Evolutionary conservation across 352 stramenopile genomes (phyloP).

Genomic region (Phytophthora syringae): DNA sequence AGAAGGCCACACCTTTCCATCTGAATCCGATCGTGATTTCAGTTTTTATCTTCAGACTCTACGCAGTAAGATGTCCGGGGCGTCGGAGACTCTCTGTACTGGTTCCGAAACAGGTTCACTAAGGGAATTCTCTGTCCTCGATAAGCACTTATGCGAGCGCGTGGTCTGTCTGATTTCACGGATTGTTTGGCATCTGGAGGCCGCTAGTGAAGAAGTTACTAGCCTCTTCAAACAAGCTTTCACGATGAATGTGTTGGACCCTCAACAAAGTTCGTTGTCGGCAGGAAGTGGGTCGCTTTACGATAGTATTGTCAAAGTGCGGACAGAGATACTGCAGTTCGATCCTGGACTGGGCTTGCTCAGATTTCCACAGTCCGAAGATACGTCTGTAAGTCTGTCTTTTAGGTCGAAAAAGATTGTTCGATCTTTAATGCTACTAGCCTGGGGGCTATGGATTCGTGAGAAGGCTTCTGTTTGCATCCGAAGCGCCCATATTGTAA

Average conservation of each 20-base stretch:
- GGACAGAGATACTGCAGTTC: not conserved
- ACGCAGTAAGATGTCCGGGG: not conserved
- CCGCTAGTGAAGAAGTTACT: not conserved
- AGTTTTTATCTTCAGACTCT: slow-evolving; percentile 3
- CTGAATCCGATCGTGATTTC: slow-evolving; percentile 3
- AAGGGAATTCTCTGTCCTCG: slow-evolving; percentile 19
- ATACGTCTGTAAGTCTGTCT: not conserved
- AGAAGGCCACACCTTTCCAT: not conserved
- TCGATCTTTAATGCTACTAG: slow-evolving; percentile 36
- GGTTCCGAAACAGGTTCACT: not conserved
- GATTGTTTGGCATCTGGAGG: slow-evolving; percentile 28
- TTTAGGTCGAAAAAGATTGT: slow-evolving; percentile 30
- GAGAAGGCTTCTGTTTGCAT: slow-evolving; percentile 40
- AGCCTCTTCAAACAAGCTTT: slow-evolving; percentile 16
- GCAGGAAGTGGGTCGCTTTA: slow-evolving; percentile 5
- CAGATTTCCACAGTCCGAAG: not conserved
- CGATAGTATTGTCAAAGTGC: slow-evolving; percentile 10
- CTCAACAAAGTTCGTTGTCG: not conserved
- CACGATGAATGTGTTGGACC: slow-evolving; percentile 5
- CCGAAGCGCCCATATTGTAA: slow-evolving; percentile 21
- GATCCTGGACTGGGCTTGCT: slow-evolving; percentile 2
- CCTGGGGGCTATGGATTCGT: slow-evolving; percentile 51
- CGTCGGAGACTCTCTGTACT: not conserved
- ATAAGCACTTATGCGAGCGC: slow-evolving; percentile 13
- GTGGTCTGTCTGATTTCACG: slow-evolving; percentile 22